Percentiles rank a stretch among this genome's conserved stretches.
Conservation (phyloP, 2,329 filamentous ascomycete genomes). For the Atkinsonella texensis region DNA sequence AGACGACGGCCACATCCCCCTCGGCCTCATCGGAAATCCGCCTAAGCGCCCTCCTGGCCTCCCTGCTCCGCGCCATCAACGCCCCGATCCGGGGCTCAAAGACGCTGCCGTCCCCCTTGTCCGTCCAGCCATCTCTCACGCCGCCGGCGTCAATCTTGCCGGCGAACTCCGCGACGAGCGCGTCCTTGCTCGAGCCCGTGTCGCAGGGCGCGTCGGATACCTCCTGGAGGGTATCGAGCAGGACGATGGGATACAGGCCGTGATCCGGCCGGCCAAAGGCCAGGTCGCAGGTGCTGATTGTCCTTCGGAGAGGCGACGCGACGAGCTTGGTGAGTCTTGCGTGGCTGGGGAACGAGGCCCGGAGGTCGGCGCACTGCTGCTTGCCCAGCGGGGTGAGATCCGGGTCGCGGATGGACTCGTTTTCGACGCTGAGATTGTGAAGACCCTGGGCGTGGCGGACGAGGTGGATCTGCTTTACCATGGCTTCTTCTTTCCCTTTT, state of each 20-base stretch:
- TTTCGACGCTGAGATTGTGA: conserved; percentile 64
- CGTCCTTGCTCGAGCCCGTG: conserved; percentile 47
- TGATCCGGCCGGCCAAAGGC: conserved; percentile 49
- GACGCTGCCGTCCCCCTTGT: conserved; percentile 38
- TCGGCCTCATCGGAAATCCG: conserved; percentile 32
- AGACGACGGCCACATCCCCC: conserved; percentile 60
- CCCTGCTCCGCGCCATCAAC: conserved; percentile 48
- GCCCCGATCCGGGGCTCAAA: conserved; percentile 37
- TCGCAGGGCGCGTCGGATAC: conserved; percentile 65
- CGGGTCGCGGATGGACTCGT: conserved; percentile 67
- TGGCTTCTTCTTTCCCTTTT: conserved; percentile 11
- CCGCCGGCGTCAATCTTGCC: conserved; percentile 48
- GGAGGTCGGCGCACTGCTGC: conserved; percentile 57
- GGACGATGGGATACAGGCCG: conserved; percentile 38
- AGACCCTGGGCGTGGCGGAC: conserved; percentile 67
- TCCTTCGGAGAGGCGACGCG: conserved; percentile 69
- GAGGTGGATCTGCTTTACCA: conserved; percentile 48
- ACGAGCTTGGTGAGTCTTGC: conserved; percentile 55
- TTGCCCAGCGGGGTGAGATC: conserved; percentile 64
- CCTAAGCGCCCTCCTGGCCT: conserved; percentile 46
- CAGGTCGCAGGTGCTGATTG: conserved; percentile 63
- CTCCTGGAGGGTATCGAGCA: conserved; percentile 69
- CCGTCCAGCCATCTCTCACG: conserved; percentile 58
- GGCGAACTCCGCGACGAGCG: conserved; percentile 50
- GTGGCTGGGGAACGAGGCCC: conserved; percentile 51